A percentile compares a stretch with the other conserved stretches of the same genome.
phyloP scores from a whole-genome alignment of 2,329 filamentous ascomycete species.

The Fusarium secorum region DNA sequence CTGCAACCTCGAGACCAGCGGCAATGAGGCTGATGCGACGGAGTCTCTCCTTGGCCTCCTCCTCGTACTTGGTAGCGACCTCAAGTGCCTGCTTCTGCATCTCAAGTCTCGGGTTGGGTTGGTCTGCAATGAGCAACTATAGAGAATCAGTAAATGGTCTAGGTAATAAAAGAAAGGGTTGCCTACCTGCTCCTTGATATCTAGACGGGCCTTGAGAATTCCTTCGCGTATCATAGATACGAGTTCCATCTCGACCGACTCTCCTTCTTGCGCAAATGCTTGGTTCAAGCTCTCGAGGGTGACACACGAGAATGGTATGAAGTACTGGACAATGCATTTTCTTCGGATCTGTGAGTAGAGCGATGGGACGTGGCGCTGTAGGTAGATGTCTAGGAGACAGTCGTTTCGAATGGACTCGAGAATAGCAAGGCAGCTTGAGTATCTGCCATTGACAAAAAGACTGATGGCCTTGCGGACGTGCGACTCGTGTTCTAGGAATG shows the following conservation, averaged over 20 bases:
- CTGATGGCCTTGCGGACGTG: slow-evolving; percentile 91
- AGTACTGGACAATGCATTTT: slow-evolving; percentile 94
- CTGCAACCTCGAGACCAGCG: slow-evolving; percentile 74
- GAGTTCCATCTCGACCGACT: slow-evolving; percentile 77
- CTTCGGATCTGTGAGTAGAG: slow-evolving; percentile 80
- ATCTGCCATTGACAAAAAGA: slow-evolving; percentile 90
- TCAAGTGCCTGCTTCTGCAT: slow-evolving; percentile 76
- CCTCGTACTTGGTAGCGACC: slow-evolving; percentile 75
- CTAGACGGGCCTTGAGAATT: slow-evolving; percentile 79
- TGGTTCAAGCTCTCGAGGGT: slow-evolving; percentile 79
- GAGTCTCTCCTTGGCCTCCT: slow-evolving; percentile 77
- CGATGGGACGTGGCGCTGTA: slow-evolving; percentile 74
- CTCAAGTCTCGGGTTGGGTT: slow-evolving; percentile 69
- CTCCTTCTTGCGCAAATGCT: slow-evolving; percentile 73
- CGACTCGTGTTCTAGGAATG: slow-evolving; percentile 89
- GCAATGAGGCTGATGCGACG: slow-evolving; percentile 78
- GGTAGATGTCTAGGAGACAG: slow-evolving; percentile 88
- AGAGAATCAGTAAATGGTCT: slow-evolving; percentile 8
- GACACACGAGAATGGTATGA: slow-evolving; percentile 88
- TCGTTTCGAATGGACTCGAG: slow-evolving; percentile 83
- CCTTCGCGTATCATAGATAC: slow-evolving; percentile 77
- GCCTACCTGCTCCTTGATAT: slow-evolving; percentile 76
- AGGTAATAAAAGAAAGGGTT: slow-evolving; percentile 10
- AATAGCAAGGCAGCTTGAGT: slow-evolving; percentile 82
- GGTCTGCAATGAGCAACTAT: slow-evolving; percentile 76